Percentiles rank a stretch among this genome's conserved stretches.
These are phyloP conservation scores for Nematodospora valgi DNA, from an alignment of 805 yeast genomes.

Conservation along the genomic window DNA sequence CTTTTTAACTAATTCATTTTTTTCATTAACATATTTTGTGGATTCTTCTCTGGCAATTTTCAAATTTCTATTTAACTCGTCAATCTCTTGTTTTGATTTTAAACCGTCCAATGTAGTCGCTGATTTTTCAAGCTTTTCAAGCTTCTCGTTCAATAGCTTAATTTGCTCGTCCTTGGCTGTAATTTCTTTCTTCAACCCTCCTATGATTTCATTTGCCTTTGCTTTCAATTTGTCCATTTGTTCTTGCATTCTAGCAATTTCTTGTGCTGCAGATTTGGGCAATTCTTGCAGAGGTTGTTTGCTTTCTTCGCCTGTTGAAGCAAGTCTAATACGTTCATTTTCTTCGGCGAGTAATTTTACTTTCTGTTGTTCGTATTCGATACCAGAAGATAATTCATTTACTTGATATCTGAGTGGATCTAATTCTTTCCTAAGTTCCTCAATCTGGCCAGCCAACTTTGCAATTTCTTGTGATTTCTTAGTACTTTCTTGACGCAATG, in stretches of 20 bases:
- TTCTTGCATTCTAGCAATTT: conserved; percentile 18
- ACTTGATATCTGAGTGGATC: conserved; percentile 46
- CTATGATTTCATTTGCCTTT: conserved; percentile 20
- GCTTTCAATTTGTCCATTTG: conserved; percentile 21
- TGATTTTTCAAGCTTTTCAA: background rate
- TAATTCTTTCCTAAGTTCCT: conserved; percentile 25
- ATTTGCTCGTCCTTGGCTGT: conserved; percentile 8
- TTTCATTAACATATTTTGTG: conserved; percentile 10
- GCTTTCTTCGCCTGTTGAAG: background rate
- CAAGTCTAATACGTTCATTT: conserved; percentile 16
- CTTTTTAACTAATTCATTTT: conserved; percentile 9
- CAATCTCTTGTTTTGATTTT: conserved; percentile 24
- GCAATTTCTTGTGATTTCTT: conserved; percentile 18
- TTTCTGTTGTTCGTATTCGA: conserved; percentile 13
- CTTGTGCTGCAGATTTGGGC: conserved; percentile 5
- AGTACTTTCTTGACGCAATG: conserved; percentile 52
- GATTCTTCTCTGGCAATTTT: conserved; percentile 14
- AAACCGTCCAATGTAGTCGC: background rate
- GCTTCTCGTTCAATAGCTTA: conserved; percentile 3
- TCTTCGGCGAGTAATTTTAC: conserved; percentile 15
- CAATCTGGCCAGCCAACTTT: conserved; percentile 40
- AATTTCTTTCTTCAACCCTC: conserved; percentile 12
- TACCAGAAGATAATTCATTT: conserved; percentile 23
- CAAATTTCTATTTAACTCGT: conserved; percentile 13
- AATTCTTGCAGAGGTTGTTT: conserved; percentile 13